A percentile compares a stretch with the other conserved stretches of the same genome.
These are phyloP conservation scores for Ustilago vetiveriae DNA, from an alignment of 1,284 basidiomycete species.

Conservation along the genomic window DNA sequence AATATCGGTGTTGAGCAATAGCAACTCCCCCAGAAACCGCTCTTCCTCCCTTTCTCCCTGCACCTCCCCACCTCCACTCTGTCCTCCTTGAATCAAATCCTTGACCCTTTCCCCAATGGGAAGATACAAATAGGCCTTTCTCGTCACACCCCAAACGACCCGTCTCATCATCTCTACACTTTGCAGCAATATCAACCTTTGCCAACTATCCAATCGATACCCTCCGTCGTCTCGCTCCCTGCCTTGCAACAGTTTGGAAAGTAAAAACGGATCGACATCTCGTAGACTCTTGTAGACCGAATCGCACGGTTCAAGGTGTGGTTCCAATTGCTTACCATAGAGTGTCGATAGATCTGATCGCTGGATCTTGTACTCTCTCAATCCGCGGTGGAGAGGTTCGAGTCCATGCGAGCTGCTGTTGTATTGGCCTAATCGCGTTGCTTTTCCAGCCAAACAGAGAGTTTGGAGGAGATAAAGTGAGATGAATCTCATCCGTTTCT, in stretches of 20 bases:
- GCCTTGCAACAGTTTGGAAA: conserved; percentile 7
- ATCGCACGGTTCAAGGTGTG: conserved; percentile 14
- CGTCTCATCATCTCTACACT: conserved; percentile 10
- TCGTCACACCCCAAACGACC: conserved; percentile 24
- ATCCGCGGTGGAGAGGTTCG: conserved; percentile 3
- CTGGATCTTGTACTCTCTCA: conserved; percentile 9
- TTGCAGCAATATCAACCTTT: conserved; percentile 24
- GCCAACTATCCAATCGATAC: conserved; percentile 26
- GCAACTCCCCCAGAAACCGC: conserved; percentile 4
- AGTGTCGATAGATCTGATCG: neutral
- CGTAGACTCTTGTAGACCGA: conserved; percentile 11
- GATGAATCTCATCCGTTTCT: conserved; percentile 2
- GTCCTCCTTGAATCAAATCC: neutral
- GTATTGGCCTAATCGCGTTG: conserved; percentile 34
- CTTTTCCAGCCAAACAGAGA: conserved; percentile 27
- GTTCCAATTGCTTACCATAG: neutral
- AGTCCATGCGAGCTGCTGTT: neutral
- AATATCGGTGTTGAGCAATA: conserved; percentile 13
- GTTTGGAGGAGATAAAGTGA: conserved; percentile 21
- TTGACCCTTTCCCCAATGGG: conserved; percentile 8
- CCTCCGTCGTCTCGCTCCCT: neutral
- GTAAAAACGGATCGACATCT: conserved; percentile 14
- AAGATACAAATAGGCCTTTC: conserved; percentile 34
- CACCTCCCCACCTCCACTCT: neutral
- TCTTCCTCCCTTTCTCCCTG: neutral